Percentiles rank a stretch among this genome's conserved stretches.
phyloP scores from a whole-genome alignment of 208 protist species.

The Crithidia mellificae region DNA sequence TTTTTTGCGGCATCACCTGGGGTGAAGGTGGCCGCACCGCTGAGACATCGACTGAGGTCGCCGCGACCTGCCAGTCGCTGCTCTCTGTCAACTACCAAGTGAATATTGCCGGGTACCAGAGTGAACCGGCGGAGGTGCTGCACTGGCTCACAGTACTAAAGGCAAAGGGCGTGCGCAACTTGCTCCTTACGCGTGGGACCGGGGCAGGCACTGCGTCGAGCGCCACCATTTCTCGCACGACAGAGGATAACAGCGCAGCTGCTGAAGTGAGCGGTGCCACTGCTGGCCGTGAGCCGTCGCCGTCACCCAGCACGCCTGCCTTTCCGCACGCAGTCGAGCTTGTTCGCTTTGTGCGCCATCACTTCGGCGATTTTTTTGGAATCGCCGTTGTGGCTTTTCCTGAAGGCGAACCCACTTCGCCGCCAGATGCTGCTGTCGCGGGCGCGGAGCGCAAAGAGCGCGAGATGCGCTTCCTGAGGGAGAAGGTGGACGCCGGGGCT shows the following conservation, averaged over 20 bases:
- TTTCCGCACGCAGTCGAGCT: constrained; percentile 92
- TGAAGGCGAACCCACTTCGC: constrained; percentile 63
- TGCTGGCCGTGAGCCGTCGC: not conserved
- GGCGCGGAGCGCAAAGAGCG: constrained; percentile 33
- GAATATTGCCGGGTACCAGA: constrained; percentile 93
- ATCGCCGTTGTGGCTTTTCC: constrained; percentile 83
- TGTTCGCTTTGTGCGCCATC: constrained; percentile 84
- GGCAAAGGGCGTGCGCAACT: constrained; percentile 89
- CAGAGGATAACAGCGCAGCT: not conserved
- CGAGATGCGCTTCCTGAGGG: constrained; percentile 84
- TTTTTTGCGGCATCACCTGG: constrained; percentile 95
- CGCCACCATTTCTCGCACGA: not conserved
- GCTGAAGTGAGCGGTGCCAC: not conserved
- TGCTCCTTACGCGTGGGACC: constrained; percentile 91
- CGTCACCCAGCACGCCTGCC: not conserved
- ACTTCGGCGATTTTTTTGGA: constrained; percentile 94
- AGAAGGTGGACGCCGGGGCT: constrained; percentile 93
- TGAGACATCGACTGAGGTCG: constrained; percentile 84
- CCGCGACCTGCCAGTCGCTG: constrained; percentile 60
- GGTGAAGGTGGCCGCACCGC: constrained; percentile 79
- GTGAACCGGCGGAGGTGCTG: constrained; percentile 48
- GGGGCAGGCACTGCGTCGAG: not conserved
- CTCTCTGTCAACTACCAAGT: constrained; percentile 91
- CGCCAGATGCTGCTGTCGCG: constrained; percentile 1
- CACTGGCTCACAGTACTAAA: constrained; percentile 72